phyloP scores from a whole-genome alignment of 768 basidiomycete genomes.

The Pisolithus orientalis region DNA sequence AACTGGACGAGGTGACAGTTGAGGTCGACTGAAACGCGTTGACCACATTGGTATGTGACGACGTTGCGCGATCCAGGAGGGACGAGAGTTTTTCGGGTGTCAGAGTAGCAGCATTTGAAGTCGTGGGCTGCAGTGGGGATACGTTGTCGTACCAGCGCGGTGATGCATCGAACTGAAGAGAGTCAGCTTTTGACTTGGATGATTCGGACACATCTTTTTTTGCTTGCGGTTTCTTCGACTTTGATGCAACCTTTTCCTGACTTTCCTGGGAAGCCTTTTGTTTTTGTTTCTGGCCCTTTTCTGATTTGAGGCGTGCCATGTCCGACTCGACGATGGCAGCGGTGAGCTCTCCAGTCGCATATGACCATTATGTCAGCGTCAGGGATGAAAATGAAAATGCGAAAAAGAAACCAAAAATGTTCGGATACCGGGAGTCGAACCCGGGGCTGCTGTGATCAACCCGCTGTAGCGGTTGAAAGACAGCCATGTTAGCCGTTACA shows the following conservation, averaged over 20 bases:
- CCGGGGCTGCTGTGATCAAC: constrained; percentile 12
- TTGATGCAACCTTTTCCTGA: not conserved
- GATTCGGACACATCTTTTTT: not conserved
- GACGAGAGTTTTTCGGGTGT: constrained; percentile 40
- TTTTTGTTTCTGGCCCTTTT: constrained; percentile 13
- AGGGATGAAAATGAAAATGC: too few species aligned
- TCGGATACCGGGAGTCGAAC: constrained; percentile 17
- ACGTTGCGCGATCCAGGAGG: constrained; percentile 40
- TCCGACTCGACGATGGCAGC: too few species aligned
- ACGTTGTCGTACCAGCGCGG: constrained; percentile 51
- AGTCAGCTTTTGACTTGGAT: not conserved
- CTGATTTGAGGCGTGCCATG: constrained; percentile 1
- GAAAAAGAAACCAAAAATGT: not conserved
- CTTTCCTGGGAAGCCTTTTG: not conserved
- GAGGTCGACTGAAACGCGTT: constrained; percentile 46
- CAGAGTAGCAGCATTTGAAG: constrained; percentile 19
- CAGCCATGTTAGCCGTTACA: constrained; percentile 17
- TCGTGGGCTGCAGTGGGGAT: constrained; percentile 11
- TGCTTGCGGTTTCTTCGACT: not conserved
- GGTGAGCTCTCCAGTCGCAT: too few species aligned
- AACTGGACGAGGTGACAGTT: constrained; percentile 38
- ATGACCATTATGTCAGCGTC: too few species aligned
- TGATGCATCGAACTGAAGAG: constrained; percentile 24
- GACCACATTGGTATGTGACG: constrained; percentile 40
- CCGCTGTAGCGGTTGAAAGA: constrained; percentile 6